Evolutionary conservation across 768 basidiomycete genomes (phyloP).

Genomic region (Rhodotorula paludigena): DNA sequence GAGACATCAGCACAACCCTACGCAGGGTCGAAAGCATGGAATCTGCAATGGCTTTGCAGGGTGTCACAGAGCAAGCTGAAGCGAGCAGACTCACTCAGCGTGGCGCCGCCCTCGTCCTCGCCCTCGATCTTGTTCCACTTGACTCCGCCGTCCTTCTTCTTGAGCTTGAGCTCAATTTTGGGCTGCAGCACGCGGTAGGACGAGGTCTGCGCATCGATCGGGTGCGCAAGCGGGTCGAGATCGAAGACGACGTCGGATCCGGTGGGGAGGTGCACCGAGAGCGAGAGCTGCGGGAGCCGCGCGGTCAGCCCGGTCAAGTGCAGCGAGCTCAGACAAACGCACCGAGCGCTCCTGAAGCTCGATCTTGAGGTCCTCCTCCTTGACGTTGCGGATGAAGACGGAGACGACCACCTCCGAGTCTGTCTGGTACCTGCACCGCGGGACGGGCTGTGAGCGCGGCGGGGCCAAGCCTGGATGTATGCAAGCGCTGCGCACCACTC

Average conservation of each 20-base stretch:
- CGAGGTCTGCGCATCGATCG: constrained; percentile 63
- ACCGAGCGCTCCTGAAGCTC: constrained; percentile 35
- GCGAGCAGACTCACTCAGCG: constrained; percentile 21
- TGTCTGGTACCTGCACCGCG: constrained; percentile 38
- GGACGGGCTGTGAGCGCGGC: not conserved
- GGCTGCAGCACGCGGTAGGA: constrained; percentile 70
- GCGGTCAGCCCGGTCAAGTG: not conserved
- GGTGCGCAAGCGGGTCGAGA: constrained; percentile 73
- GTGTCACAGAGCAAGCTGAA: not conserved
- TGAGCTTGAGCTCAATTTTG: constrained; percentile 78
- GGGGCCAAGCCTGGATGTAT: not conserved
- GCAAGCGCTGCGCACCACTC: constrained; percentile 29
- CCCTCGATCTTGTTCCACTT: constrained; percentile 73
- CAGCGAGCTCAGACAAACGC: not conserved
- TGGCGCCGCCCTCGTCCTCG: constrained; percentile 50
- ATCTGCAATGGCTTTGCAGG: not conserved
- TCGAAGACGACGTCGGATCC: constrained; percentile 40
- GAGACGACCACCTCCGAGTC: constrained; percentile 39
- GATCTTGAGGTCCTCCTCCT: constrained; percentile 36
- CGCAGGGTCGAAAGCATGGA: not conserved
- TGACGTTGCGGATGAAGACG: constrained; percentile 43
- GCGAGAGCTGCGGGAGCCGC: constrained; percentile 28
- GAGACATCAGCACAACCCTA: constrained; percentile 36
- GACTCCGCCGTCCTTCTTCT: constrained; percentile 59
- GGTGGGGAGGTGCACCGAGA: constrained; percentile 38